Evolutionary conservation across 352 stramenopile species (phyloP), one percentile per base, ranked within the genome.

Genomic region (Phytophthora hibernalis): DNA sequence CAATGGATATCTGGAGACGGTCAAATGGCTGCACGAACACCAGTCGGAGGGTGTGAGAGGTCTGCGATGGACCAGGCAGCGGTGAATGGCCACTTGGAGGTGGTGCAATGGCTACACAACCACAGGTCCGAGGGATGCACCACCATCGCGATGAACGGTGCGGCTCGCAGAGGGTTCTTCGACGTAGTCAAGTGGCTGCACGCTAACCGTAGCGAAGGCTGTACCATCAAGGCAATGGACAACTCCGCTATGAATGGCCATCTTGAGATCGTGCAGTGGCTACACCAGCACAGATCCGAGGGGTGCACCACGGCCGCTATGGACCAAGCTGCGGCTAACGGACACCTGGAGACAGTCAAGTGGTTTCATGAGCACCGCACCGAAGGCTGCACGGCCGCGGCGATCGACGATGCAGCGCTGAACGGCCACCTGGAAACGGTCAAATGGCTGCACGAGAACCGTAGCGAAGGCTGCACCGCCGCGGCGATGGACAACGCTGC

Each of bases 311-410:
- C 40, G 12, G 53, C 53, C 21, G 65, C 59, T 4, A 65, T 71
- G 37, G 57, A 72, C 38, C 61, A 73, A 37, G 65, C 65, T 54
- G 65, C 65, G 33, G 59, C 65, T 0, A 55, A 67, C 11, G 84
- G 84, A 18, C 81, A 86, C 26, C 31, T 90, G 12, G 77, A 80
- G 18, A 70, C 86, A 13, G 61, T 91, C n/a, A 49, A 80, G 53
- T 92, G 76, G 76, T 70, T 91, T 2, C 79, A 87, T 5, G 44
- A 49, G 4, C 52, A 89, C 38, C 74, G 77, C 9, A 69, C 48
- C 2, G 73, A 57, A 35, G 65, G 65, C n/a, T 68, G 65, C 22
- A 59, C 50, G n/a, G 54, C 40, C 52, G 40, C 45, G 1, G 65
- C 65, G 16, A 69, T 73, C 59, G 53, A 69, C 42, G 47, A 73